Evolutionary conservation across 75 land plant genomes (phyloP).

Genomic region (Ceratopteris richardii): DNA sequence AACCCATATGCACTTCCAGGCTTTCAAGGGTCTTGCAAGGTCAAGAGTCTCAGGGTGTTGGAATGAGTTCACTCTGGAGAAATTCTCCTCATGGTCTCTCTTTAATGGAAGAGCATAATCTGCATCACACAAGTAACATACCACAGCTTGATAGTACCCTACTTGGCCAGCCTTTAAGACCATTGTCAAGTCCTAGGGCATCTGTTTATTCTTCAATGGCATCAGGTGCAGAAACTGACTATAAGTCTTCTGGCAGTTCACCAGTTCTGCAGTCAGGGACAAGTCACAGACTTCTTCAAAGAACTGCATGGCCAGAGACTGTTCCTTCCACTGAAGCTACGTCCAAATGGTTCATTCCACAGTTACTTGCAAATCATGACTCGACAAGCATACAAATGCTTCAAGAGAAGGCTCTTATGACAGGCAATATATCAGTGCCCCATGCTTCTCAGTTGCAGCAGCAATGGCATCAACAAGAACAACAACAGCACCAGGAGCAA

Average conservation of each 20-base stretch:
- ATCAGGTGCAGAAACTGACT: slow-evolving; percentile 22
- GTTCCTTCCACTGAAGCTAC: slow-evolving; percentile 2
- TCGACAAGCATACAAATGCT: background rate
- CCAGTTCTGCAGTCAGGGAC: slow-evolving; percentile 16
- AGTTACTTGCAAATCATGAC: slow-evolving; percentile 8
- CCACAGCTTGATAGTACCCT: slow-evolving; percentile 18
- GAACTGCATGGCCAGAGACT: slow-evolving; percentile 19
- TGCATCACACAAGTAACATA: slow-evolving; percentile 29
- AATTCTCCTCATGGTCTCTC: slow-evolving; percentile 34
- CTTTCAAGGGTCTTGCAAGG: slow-evolving; percentile 74
- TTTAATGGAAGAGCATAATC: slow-evolving; percentile 21
- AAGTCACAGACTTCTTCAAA: slow-evolving; percentile 17
- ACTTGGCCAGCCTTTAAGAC: slow-evolving; percentile 19
- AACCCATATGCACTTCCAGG: slow-evolving; percentile 31
- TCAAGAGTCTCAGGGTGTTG: slow-evolving; percentile 59
- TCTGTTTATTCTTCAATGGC: slow-evolving; percentile 24
- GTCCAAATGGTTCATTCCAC: slow-evolving; percentile 33
- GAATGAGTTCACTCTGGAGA: slow-evolving; percentile 31
- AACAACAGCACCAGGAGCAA: too few species aligned
- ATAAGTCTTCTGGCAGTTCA: slow-evolving; percentile 15
- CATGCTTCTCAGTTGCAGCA: background rate
- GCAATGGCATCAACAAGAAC: background rate
- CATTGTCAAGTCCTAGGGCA: slow-evolving; percentile 27
- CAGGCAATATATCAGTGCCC: background rate
- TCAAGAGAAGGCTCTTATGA: slow-evolving; percentile 3